Conservation (phyloP, 2,329 filamentous ascomycete species). For the Paradendryphiella salina region DNA sequence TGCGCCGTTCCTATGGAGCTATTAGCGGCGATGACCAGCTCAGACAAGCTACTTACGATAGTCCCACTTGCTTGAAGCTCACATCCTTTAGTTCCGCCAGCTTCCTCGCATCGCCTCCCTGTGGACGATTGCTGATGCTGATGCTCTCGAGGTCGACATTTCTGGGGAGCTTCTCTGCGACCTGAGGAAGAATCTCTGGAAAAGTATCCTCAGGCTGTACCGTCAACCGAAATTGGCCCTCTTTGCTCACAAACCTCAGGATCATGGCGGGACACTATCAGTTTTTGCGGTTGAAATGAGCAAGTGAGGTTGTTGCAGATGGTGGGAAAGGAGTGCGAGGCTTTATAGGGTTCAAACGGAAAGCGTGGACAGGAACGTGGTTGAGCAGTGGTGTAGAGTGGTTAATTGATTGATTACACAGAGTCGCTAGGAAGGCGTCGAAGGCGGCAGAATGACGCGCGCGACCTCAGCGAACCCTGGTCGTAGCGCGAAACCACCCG, state of each 20-base stretch:
- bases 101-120: constrained; percentile 61
- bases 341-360: neutral
- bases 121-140: constrained; percentile 62
- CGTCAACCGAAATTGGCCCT: constrained; percentile 82
- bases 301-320: neutral
- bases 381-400: constrained; percentile 18
- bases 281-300: neutral
- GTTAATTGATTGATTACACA: constrained; percentile 18
- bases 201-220: constrained; percentile 77
- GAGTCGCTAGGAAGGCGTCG: constrained; percentile 12
- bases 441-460: constrained; percentile 25
- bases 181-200: constrained; percentile 57
- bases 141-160: constrained; percentile 60
- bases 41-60: constrained; percentile 52
- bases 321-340: neutral
- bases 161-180: constrained; percentile 63
- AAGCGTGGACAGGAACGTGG: neutral
- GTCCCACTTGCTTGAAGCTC: constrained; percentile 60
- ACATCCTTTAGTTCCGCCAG: constrained; percentile 58
- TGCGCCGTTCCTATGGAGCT: constrained; percentile 74
- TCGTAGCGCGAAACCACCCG: constrained; percentile 17
- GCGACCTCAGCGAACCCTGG: constrained; percentile 8
- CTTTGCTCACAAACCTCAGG: constrained; percentile 56
- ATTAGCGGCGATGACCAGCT: constrained; percentile 21
- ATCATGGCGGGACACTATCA: constrained; percentile 61